Percentiles rank a stretch among this genome's conserved stretches.
These are phyloP conservation scores for Cercophora sp. DNA, from an alignment of 495 filamentous ascomycete species.

Conservation along the genomic window DNA sequence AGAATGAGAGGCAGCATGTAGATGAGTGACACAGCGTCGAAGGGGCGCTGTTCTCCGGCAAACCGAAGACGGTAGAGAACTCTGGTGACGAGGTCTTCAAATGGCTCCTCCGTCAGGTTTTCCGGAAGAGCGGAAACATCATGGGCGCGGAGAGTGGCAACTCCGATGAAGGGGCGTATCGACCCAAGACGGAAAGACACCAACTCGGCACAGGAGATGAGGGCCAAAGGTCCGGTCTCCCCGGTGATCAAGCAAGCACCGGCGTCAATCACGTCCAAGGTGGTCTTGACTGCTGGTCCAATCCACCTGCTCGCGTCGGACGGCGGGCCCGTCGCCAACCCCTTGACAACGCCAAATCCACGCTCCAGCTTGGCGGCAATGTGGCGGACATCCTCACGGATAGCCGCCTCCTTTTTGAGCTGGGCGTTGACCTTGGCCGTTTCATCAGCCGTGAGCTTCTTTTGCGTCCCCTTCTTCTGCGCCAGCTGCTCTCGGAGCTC, in stretches of 20 bases:
- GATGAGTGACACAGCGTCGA: constrained; percentile 78
- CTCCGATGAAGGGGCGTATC: constrained; percentile 74
- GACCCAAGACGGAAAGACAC: constrained; percentile 71
- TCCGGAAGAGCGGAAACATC: constrained; percentile 67
- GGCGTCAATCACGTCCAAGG: constrained; percentile 68
- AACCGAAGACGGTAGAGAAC: constrained; percentile 88
- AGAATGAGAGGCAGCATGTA: constrained; percentile 83
- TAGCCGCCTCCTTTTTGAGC: constrained; percentile 75
- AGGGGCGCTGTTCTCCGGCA: constrained; percentile 83
- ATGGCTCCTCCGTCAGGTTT: constrained; percentile 68
- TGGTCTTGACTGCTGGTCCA: constrained; percentile 63
- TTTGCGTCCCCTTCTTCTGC: constrained; percentile 84
- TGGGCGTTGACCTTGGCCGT: constrained; percentile 87
- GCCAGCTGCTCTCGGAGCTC: constrained; percentile 86
- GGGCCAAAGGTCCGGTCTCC: constrained; percentile 71
- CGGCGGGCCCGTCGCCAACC: constrained; percentile 78
- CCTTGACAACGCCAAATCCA: constrained; percentile 78
- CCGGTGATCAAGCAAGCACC: constrained; percentile 79
- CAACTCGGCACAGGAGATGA: constrained; percentile 69
- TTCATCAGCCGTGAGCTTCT: constrained; percentile 86
- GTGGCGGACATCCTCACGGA: constrained; percentile 63
- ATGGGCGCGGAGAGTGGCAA: constrained; percentile 76
- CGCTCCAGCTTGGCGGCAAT: constrained; percentile 66
- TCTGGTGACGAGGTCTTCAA: constrained; percentile 83
- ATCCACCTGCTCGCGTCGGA: constrained; percentile 85